Evolutionary conservation across 192 early-diverging fungal species (phyloP).

Genomic region (Mortierella claussenii): DNA sequence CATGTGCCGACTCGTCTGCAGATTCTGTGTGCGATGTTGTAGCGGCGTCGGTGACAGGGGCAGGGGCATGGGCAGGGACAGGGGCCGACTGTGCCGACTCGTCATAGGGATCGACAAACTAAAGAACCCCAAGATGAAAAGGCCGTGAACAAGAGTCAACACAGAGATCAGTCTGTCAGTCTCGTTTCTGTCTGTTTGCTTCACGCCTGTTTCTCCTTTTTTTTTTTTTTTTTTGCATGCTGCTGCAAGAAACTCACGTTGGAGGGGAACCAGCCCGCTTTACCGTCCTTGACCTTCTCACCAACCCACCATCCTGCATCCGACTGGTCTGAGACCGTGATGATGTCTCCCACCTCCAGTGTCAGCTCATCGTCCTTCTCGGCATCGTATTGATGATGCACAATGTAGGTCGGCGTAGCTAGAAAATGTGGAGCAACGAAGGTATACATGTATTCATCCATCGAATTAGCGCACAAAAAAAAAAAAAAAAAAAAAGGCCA

Average conservation of each 20-base stretch:
- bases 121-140: background rate
- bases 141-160: too few species aligned
- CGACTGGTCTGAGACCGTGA: slow-evolving; percentile 66
- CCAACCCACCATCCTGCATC: slow-evolving; percentile 65
- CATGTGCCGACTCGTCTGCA: background rate
- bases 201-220: too few species aligned
- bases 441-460: too few species aligned
- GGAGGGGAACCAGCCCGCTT: slow-evolving; percentile 57
- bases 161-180: too few species aligned
- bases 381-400: slow-evolving; percentile 64
- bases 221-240: background rate
- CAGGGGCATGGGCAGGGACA: background rate
- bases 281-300: slow-evolving; percentile 45
- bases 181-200: too few species aligned
- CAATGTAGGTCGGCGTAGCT: slow-evolving; percentile 37
- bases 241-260: slow-evolving; percentile 59
- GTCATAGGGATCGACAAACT: slow-evolving; percentile 48
- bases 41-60: background rate
- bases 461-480: too few species aligned
- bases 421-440: too few species aligned
- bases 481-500: too few species aligned
- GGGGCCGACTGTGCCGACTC: background rate
- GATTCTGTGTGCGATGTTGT: background rate
- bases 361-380: slow-evolving; percentile 72
- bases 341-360: slow-evolving; percentile 64